Percentiles rank a stretch among this genome's conserved stretches.
Conservation (phyloP, 345 rosid genomes). For the Conringia planisiliqua region DNA sequence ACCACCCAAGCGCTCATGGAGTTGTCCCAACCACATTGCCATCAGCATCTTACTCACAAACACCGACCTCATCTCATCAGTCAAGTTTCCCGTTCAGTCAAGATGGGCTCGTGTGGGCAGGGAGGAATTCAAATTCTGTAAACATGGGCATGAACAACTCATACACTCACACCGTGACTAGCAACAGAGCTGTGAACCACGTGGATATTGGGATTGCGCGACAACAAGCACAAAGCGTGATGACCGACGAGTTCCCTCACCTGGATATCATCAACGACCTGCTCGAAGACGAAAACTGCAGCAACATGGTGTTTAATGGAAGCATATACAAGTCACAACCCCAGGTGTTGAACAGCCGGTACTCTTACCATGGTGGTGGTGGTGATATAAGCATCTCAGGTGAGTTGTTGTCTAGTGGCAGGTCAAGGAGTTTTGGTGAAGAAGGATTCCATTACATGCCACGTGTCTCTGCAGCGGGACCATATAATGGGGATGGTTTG, state of each 20-base stretch:
- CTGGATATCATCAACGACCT: conserved; percentile 94
- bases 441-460: conserved; percentile 43
- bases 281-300: conserved; percentile 79
- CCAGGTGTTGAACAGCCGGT: conserved; percentile 49
- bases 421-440: conserved; percentile 56
- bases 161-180: neutral
- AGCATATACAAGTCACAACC: conserved; percentile 32
- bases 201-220: conserved; percentile 42
- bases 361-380: conserved; percentile 45
- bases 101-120: conserved; percentile 46
- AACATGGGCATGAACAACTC: conserved; percentile 22
- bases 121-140: conserved; percentile 26
- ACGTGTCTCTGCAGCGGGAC: neutral
- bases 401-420: conserved; percentile 47
- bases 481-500: conserved; percentile 16
- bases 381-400: conserved; percentile 47
- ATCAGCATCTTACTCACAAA: conserved; percentile 39
- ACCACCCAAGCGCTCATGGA: conserved; percentile 47
- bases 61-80: conserved; percentile 44
- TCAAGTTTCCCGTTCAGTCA: conserved; percentile 51
- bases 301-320: conserved; percentile 36
- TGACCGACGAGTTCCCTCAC: conserved; percentile 88
- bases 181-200: conserved; percentile 25
- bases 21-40: conserved; percentile 45
- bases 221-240: conserved; percentile 46